Evolutionary conservation across 768 basidiomycete genomes (phyloP), one percentile per base, ranked within the genome.

Genomic region (Collybia sordida): DNA sequence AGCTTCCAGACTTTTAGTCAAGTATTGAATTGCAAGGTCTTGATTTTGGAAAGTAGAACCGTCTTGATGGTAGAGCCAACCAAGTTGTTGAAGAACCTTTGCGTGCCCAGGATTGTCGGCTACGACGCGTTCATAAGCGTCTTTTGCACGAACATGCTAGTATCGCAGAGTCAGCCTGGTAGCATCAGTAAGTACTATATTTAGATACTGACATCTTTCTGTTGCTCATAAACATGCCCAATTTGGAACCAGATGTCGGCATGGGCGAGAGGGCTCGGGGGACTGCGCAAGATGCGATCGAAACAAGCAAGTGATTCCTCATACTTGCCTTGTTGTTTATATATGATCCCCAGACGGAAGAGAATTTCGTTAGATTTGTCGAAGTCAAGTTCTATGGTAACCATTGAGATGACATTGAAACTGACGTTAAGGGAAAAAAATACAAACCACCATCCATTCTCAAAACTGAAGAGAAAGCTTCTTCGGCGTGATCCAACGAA

Each of bases 221-320:
- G 92, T 64, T 97, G 95, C 69, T 98, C 97, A 60, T 91, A 93
- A 17, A 98, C 96, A 63, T 98, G 97, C 2, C 97, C 97, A 53
- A 99, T 97, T 72, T 99, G 97, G 83, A 98, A 98, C 94, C 95
- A 98, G 56, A 99, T 98, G 59, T 99, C 97, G 49, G 93, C 90
- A 59, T 95, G 90, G 14, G 95, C 96, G 25, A 99, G 85, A 1
- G 97, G 97, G 55, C 85, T 88, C 27, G 96, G 97, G 3, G 97
- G 97, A 62, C 91, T 95, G 54, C 90, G 89, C 46, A 98, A 85
- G 55, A 99, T 98, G 64, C 91, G 91, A 63, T 95, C 91, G 74
- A 98, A 98, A 72, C 97, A 98, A 47, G 82, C 80, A 2, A 99
- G 78, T 9, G 86, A 90, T 11, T 93, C 90, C 1, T 83, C 73